These are phyloP conservation scores for Claviceps cyperi DNA, from an alignment of 2,329 filamentous ascomycete species.

Conservation along the genomic window DNA sequence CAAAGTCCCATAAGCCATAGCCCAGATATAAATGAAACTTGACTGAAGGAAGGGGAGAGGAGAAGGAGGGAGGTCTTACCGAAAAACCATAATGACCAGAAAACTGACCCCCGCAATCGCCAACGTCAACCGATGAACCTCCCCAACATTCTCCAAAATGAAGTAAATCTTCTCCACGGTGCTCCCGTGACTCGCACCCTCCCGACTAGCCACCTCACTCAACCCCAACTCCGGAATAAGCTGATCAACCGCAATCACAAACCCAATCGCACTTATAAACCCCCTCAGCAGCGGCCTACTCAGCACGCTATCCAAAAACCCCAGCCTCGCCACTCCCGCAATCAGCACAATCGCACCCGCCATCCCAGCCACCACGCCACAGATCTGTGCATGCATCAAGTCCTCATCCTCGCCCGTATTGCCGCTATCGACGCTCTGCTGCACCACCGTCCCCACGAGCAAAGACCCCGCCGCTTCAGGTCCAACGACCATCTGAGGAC, in stretches of 20 bases:
- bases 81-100: constrained; percentile 74
- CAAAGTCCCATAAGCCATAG: too few relatives aligned
- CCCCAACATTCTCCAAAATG: constrained; percentile 48
- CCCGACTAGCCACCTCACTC: constrained; percentile 45
- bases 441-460: constrained; percentile 75
- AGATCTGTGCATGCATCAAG: constrained; percentile 61
- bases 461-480: constrained; percentile 90
- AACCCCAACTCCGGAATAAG: constrained; percentile 82
- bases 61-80: constrained; percentile 33
- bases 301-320: constrained; percentile 87
- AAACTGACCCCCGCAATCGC: constrained; percentile 69
- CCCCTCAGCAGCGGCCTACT: constrained; percentile 84
- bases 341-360: constrained; percentile 80
- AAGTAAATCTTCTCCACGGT: constrained; percentile 78
- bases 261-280: constrained; percentile 93
- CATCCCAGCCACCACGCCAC: constrained; percentile 77
- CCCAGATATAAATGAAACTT: too few relatives aligned
- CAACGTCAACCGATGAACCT: constrained; percentile 61
- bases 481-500: constrained; percentile 84
- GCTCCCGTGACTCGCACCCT: constrained; percentile 65
- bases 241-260: constrained; percentile 93
- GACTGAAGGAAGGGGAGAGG: too few relatives aligned
- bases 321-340: constrained; percentile 70
- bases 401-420: constrained; percentile 49
- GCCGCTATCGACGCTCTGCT: constrained; percentile 58